phyloP scores from a whole-genome alignment of 2,329 filamentous ascomycete genomes.

The Ascosphaera aggregata region DNA sequence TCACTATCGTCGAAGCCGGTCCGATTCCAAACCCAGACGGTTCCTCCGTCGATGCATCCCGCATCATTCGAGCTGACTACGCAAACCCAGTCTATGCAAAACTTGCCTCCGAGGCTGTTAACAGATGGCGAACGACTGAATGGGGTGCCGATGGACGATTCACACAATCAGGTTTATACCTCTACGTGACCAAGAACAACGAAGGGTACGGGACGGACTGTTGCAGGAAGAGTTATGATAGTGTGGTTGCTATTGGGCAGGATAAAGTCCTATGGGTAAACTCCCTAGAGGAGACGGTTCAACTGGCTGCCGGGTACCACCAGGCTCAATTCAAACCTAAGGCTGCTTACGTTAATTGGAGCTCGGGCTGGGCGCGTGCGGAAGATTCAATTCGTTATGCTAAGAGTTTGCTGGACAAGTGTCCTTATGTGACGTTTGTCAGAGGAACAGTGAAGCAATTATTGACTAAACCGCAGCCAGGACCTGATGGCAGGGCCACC shows the following conservation, averaged over 20 bases:
- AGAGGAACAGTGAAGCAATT: conserved; percentile 16
- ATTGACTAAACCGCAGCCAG: conserved; percentile 7
- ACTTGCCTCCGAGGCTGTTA: conserved; percentile 47
- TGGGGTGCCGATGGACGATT: conserved; percentile 22
- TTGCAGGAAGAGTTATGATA: conserved; percentile 17
- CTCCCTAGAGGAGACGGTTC: conserved; percentile 13
- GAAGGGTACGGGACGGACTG: conserved; percentile 12
- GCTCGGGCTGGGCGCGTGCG: conserved; percentile 23
- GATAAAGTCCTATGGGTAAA: conserved; percentile 13
- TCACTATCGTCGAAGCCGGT: conserved; percentile 35
- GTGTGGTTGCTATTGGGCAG: conserved; percentile 14
- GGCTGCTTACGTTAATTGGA: conserved; percentile 23
- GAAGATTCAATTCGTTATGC: conserved; percentile 18
- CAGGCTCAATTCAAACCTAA: conserved; percentile 11
- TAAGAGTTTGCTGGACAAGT: conserved; percentile 14
- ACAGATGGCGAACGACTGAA: conserved; percentile 33
- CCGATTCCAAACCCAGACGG: conserved; percentile 35
- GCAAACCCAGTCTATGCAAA: conserved; percentile 52
- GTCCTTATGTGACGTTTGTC: conserved; percentile 14
- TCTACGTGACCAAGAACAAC: conserved; percentile 15
- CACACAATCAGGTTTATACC: conserved; percentile 19
- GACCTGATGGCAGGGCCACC: conserved; percentile 8
- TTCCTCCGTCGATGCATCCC: conserved; percentile 35
- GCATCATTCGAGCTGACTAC: conserved; percentile 54
- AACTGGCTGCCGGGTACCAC: conserved; percentile 15